Evolutionary conservation across 2,329 filamentous ascomycete species (phyloP).

Genomic region (Neofusicoccum laricinum): DNA sequence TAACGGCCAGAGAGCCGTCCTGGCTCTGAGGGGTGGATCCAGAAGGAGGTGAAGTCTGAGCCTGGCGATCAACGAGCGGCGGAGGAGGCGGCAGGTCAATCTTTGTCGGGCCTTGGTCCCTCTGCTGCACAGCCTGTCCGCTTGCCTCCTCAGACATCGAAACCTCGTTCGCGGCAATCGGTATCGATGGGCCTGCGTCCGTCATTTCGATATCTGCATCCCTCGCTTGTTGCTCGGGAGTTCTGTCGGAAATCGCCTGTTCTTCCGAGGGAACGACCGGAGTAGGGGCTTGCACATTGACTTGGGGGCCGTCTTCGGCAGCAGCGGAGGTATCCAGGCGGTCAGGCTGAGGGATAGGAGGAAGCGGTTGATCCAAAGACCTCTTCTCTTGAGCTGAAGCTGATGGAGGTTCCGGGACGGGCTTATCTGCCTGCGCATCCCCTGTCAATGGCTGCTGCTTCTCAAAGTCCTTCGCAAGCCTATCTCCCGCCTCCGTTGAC

Average conservation of each 20-base stretch:
- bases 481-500: constrained; percentile 17
- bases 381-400: constrained; percentile 19
- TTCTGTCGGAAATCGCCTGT: constrained; percentile 49
- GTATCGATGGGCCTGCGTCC: constrained; percentile 51
- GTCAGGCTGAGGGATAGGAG: constrained; percentile 30
- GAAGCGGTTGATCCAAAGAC: constrained; percentile 21
- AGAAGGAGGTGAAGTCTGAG: constrained; percentile 36
- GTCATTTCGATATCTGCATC: constrained; percentile 64
- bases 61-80: constrained; percentile 46
- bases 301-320: constrained; percentile 29
- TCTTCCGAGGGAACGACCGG: constrained; percentile 41
- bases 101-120: constrained; percentile 32
- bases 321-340: constrained; percentile 28
- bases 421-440: constrained; percentile 24
- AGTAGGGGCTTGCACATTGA: constrained; percentile 46
- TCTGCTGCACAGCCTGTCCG: constrained; percentile 22
- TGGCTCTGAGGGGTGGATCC: constrained; percentile 41
- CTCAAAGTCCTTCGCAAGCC: constrained; percentile 20
- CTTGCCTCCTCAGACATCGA: constrained; percentile 35
- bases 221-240: constrained; percentile 44
- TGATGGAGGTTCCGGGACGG: neutral
- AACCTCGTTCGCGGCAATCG: constrained; percentile 52
- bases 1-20: constrained; percentile 31
- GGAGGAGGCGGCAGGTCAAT: constrained; percentile 57
- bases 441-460: constrained; percentile 24